Percentiles rank a stretch among this genome's conserved stretches.
These are phyloP conservation scores for Aspergillus ruber DNA, from an alignment of 2,329 filamentous ascomycete species.

Conservation along the genomic window DNA sequence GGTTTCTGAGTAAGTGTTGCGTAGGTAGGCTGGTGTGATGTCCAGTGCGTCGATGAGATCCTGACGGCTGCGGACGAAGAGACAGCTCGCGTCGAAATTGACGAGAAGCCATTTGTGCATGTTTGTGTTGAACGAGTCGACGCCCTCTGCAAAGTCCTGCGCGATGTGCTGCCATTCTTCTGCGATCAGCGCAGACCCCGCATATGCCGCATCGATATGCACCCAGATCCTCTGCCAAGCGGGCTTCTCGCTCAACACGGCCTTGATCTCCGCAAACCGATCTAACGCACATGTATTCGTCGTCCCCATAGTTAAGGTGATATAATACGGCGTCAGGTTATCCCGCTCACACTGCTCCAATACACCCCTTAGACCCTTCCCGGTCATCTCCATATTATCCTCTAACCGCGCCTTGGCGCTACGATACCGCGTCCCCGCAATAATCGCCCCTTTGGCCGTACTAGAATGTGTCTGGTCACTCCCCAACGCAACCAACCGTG, in stretches of 20 bases:
- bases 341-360: conserved; percentile 60
- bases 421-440: conserved; percentile 77
- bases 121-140: conserved; percentile 91
- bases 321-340: conserved; percentile 76
- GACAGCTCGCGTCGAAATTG: conserved; percentile 76
- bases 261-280: conserved; percentile 65
- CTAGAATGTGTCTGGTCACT: conserved; percentile 75
- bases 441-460: conserved; percentile 78
- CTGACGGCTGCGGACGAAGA: conserved; percentile 68
- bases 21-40: conserved; percentile 74
- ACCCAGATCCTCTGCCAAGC: conserved; percentile 67
- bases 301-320: conserved; percentile 77
- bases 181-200: conserved; percentile 74
- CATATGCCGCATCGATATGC: conserved; percentile 90
- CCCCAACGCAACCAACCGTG: conserved; percentile 71
- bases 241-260: conserved; percentile 41
- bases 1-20: conserved; percentile 71
- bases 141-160: conserved; percentile 51
- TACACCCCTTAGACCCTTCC: conserved; percentile 52
- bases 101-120: conserved; percentile 97
- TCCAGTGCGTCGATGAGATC: conserved; percentile 75
- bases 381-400: conserved; percentile 66
- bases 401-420: conserved; percentile 58
- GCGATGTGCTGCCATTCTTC: conserved; percentile 71
- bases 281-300: conserved; percentile 86